phyloP scores from a whole-genome alignment of 1,284 basidiomycete species.

The Tilletia caries region DNA sequence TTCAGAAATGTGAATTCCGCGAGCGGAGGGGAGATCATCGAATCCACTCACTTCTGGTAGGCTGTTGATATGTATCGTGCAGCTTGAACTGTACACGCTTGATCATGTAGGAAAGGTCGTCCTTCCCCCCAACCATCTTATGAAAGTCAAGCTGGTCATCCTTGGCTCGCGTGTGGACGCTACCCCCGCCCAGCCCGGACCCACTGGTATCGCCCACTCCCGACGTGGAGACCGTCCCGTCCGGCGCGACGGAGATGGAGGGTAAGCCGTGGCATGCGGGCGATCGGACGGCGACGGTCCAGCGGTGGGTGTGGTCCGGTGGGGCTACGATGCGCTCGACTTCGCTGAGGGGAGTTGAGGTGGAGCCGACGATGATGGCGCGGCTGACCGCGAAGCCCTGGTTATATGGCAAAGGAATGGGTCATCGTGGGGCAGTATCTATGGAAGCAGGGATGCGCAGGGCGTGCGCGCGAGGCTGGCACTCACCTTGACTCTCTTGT shows the following conservation, averaged over 20 bases:
- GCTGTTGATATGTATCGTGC: constrained; percentile 92
- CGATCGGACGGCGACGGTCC: constrained; percentile 88
- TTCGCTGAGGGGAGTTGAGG: constrained; percentile 74
- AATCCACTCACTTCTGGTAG: constrained; percentile 72
- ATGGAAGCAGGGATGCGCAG: too few species aligned
- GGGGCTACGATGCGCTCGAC: constrained; percentile 66
- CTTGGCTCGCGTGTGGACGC: constrained; percentile 41
- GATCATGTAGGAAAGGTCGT: constrained; percentile 52
- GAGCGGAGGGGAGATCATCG: neutral
- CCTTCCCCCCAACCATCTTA: constrained; percentile 50
- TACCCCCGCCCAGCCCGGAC: constrained; percentile 13
- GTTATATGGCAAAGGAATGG: neutral
- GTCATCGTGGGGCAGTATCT: too few species aligned
- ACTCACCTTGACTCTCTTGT: constrained; percentile 11
- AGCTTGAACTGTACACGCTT: constrained; percentile 95
- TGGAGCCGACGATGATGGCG: constrained; percentile 93
- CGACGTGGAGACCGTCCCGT: neutral
- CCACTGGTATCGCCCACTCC: neutral
- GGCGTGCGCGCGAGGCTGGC: too few species aligned
- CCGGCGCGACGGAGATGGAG: constrained; percentile 22
- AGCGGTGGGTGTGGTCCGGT: constrained; percentile 85
- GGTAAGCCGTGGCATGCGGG: constrained; percentile 57
- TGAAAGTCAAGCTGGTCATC: constrained; percentile 48
- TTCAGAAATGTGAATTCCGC: neutral
- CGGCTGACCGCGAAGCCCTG: constrained; percentile 85